Evolutionary conservation across 2,329 filamentous ascomycete species (phyloP), one percentile per base, ranked within the genome.

Genomic region (Colletotrichum eremochloae): DNA sequence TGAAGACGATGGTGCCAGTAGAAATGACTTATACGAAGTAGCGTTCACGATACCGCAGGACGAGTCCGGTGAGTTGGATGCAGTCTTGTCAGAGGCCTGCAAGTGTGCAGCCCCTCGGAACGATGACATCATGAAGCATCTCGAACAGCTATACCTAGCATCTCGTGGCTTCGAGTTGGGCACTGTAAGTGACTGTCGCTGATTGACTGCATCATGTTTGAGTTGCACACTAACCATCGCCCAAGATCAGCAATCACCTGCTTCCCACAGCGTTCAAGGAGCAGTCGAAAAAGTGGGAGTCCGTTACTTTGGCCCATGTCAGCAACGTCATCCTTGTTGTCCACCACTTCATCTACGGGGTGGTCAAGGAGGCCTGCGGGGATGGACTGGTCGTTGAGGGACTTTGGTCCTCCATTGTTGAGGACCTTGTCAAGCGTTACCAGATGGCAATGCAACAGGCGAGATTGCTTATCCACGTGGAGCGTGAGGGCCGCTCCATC

Each of bases 121-220:
- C 0, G 74, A 76, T 0, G 74, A 79, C 5, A 87, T 90, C 58
- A 77, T 86, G 44, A 33, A 48, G 38, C 68, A 71, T 8, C 58
- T 64, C 6, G 24, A 46, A n/a, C n/a, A 52, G 5, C 65, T 55
- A 0, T 87, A 89, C 73, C 74, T 74, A 0, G 75, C 78, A 0
- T 88, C 84, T 0, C 85, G 87, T 0, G 88, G 87, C 0, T 86
- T 87, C 20, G 87, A 90, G 63, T 72, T 91, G 0, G 89, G 88
- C 0, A 90, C 84, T 5, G 83, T 83, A 70, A 76, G 80, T 76
- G 15, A 63, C 1, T 52, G 57, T 20, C 60, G 57, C 5, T 20
- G 12, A 4, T n/a, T 3, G 2, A 11, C 18, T 9, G 29, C 6
- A 38, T 18, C 3, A 2, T 38, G 6, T 14, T 5, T 8, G 18